Evolutionary conservation across 2,329 filamentous ascomycete species (phyloP).

Genomic region (Aspergillus niger): DNA sequence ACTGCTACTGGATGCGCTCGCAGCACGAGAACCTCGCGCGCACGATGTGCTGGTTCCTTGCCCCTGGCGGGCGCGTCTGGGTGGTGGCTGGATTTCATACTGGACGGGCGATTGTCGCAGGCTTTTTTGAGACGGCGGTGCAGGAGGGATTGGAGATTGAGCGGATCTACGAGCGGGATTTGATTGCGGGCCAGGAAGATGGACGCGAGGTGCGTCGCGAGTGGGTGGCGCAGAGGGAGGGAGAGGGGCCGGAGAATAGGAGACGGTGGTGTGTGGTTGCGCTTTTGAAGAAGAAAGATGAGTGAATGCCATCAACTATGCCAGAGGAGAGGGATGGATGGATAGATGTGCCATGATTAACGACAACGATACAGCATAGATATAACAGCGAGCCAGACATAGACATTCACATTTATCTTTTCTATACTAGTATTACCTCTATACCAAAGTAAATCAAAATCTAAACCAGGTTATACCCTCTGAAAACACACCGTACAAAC

Average conservation of each 20-base stretch:
- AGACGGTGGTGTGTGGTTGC: slow-evolving; percentile 61
- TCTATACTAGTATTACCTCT: background rate
- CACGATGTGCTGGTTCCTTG: slow-evolving; percentile 60
- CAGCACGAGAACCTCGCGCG: slow-evolving; percentile 59
- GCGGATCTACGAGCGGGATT: slow-evolving; percentile 58
- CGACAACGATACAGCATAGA: too few relatives aligned
- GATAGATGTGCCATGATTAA: too few relatives aligned
- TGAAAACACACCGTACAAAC: slow-evolving; percentile 85
- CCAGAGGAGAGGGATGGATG: too few relatives aligned
- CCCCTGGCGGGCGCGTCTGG: slow-evolving; percentile 43
- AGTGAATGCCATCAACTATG: background rate
- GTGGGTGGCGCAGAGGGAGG: slow-evolving; percentile 50
- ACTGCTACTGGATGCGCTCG: slow-evolving; percentile 62
- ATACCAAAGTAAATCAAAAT: background rate
- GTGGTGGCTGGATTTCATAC: slow-evolving; percentile 63
- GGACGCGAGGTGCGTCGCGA: slow-evolving; percentile 48
- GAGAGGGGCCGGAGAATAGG: slow-evolving; percentile 52
- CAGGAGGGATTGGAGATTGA: slow-evolving; percentile 52
- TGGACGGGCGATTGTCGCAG: slow-evolving; percentile 56
- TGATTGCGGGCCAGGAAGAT: slow-evolving; percentile 39
- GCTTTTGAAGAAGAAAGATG: slow-evolving; percentile 33
- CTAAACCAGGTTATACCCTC: slow-evolving; percentile 37
- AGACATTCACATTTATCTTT: background rate
- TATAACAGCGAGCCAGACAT: too few relatives aligned
- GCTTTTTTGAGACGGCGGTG: slow-evolving; percentile 56